Evolutionary conservation across 805 yeast genomes (phyloP).

Genomic region (Tetrapisispora namnaoensis): DNA sequence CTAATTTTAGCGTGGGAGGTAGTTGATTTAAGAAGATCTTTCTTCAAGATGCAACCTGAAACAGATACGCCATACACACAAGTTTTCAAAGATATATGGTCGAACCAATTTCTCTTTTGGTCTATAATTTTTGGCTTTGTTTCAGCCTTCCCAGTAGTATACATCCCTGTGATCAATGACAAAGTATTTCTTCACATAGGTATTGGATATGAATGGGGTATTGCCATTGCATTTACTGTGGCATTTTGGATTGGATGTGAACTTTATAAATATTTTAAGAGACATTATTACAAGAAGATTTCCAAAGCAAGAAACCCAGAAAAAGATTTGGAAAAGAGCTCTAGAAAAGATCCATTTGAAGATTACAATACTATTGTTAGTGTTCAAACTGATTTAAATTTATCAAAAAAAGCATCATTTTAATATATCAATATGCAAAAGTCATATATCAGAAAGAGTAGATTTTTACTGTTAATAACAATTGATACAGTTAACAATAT

Average conservation of each 20-base stretch:
- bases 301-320: slow-evolving; percentile 47
- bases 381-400: slow-evolving; percentile 18
- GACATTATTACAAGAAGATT: slow-evolving; percentile 39
- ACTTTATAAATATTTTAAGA: slow-evolving; percentile 55
- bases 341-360: slow-evolving; percentile 44
- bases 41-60: slow-evolving; percentile 62
- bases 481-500: no score
- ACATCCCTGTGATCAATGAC: slow-evolving; percentile 78
- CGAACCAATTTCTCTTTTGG: slow-evolving; percentile 72
- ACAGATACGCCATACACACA: slow-evolving; percentile 50
- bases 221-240: slow-evolving; percentile 50
- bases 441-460: background rate
- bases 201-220: slow-evolving; percentile 75
- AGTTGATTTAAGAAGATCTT: slow-evolving; percentile 57
- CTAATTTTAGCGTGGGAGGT: slow-evolving; percentile 79
- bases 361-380: slow-evolving; percentile 48
- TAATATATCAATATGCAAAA: background rate
- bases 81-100: slow-evolving; percentile 56
- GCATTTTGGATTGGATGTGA: slow-evolving; percentile 55
- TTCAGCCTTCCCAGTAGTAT: slow-evolving; percentile 71
- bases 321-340: slow-evolving; percentile 45
- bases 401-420: slow-evolving; percentile 4
- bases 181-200: slow-evolving; percentile 65
- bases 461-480: background rate
- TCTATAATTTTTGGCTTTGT: slow-evolving; percentile 61